Conservation (phyloP, 2,329 filamentous ascomycete genomes). For the Ilyonectria destructans region DNA sequence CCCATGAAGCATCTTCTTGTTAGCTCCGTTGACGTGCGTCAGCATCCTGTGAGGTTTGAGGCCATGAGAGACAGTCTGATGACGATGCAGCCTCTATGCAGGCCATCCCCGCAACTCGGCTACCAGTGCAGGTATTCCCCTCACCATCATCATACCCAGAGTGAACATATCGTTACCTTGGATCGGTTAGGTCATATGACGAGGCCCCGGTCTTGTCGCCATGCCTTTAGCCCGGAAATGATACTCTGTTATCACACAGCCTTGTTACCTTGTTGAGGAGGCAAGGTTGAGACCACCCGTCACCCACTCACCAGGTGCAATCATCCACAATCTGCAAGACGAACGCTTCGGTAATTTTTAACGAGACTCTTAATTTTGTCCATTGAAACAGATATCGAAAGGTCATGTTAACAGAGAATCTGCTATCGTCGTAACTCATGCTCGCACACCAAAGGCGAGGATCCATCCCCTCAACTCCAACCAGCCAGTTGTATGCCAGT, state of each 20-base stretch:
- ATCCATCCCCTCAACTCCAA: slow-evolving; percentile 41
- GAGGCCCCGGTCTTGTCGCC: slow-evolving; percentile 5
- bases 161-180: not conserved
- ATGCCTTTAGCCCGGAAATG: slow-evolving; percentile 22
- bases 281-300: not conserved
- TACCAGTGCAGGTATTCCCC: slow-evolving; percentile 24
- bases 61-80: slow-evolving; percentile 15
- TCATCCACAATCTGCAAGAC: slow-evolving; percentile 6
- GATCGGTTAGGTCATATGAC: not conserved
- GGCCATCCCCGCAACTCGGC: slow-evolving; percentile 12
- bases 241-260: slow-evolving; percentile 10
- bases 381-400: slow-evolving; percentile 37
- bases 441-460: slow-evolving; percentile 28
- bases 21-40: slow-evolving; percentile 25
- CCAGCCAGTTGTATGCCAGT: slow-evolving; percentile 38
- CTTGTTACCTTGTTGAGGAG: not conserved
- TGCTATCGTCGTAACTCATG: slow-evolving; percentile 47
- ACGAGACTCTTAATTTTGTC: slow-evolving; percentile 11
- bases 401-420: slow-evolving; percentile 34
- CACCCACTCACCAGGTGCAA: not conserved
- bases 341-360: slow-evolving; percentile 5
- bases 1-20: slow-evolving; percentile 14
- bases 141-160: slow-evolving; percentile 18
- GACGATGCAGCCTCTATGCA: slow-evolving; percentile 24
- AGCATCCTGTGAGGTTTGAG: slow-evolving; percentile 10